Percentiles rank a stretch among this genome's conserved stretches.
These are phyloP conservation scores for Diplodia mutila DNA, from an alignment of 2,329 filamentous ascomycete genomes.

Conservation along the genomic window DNA sequence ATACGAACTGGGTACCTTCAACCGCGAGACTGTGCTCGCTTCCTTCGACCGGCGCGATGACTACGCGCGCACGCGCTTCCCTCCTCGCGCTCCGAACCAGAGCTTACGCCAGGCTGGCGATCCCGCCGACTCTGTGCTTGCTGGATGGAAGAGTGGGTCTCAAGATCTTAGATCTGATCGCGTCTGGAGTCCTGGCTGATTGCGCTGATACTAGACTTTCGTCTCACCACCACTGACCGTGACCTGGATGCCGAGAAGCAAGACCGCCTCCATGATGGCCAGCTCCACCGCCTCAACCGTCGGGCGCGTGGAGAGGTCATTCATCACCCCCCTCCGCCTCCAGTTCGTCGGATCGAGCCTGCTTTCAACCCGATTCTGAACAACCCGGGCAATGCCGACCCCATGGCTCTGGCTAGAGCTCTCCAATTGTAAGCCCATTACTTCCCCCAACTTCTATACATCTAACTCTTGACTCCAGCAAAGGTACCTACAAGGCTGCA, in stretches of 20 bases:
- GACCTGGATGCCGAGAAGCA: conserved; percentile 7
- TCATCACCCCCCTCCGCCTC: neutral
- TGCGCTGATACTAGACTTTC: neutral
- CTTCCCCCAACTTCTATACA: neutral
- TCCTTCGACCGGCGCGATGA: neutral
- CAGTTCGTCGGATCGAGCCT: neutral
- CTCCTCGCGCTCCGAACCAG: neutral
- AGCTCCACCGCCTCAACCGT: conserved; percentile 22
- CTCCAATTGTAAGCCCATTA: conserved; percentile 1
- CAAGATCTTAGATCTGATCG: too few species aligned
- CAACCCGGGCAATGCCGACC: neutral
- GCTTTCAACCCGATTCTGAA: neutral
- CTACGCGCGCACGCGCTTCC: neutral
- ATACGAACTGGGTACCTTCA: conserved; percentile 5
- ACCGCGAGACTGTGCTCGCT: conserved; percentile 16
- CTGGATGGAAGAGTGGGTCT: conserved; percentile 10
- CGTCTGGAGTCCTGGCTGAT: neutral
- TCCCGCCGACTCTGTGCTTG: neutral
- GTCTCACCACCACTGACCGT: conserved; percentile 1
- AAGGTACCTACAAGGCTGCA: neutral
- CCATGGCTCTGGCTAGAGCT: neutral
- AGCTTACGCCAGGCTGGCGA: neutral
- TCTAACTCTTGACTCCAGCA: conserved; percentile 1
- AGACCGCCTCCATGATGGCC: conserved; percentile 17
- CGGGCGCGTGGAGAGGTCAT: conserved; percentile 4